A percentile compares a stretch with the other conserved stretches of the same genome.
These are phyloP conservation scores for Tricharina praecox DNA, from an alignment of 495 filamentous ascomycete species.

Conservation along the genomic window DNA sequence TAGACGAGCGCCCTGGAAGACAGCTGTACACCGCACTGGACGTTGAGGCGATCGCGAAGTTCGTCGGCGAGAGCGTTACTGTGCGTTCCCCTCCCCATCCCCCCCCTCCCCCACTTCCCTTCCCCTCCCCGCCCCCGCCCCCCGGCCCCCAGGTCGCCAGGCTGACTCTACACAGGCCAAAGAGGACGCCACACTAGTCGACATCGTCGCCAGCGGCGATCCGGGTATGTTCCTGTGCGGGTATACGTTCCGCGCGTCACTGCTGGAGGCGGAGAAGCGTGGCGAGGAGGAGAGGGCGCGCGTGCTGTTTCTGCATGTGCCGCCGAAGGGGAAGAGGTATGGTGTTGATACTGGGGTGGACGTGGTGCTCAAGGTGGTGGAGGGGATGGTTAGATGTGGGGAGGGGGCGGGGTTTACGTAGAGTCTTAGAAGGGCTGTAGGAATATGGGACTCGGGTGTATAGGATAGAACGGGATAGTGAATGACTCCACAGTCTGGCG, in stretches of 20 bases:
- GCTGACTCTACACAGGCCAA: background rate
- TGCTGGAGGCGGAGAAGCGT: slow-evolving; percentile 5
- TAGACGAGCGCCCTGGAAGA: background rate
- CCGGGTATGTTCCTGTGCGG: slow-evolving; percentile 3
- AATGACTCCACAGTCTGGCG: too few relatives aligned
- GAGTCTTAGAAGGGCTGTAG: too few relatives aligned
- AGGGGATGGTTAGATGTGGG: slow-evolving; percentile 2
- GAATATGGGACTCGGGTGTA: too few relatives aligned
- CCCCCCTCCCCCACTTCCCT: too few relatives aligned
- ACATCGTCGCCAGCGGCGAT: background rate
- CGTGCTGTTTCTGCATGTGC: slow-evolving; percentile 4
- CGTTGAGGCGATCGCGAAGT: background rate
- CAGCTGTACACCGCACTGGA: background rate
- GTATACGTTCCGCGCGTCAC: slow-evolving; percentile 2
- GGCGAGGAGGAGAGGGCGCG: background rate
- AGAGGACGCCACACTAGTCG: background rate
- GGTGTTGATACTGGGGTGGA: background rate
- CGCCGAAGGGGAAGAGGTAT: slow-evolving; percentile 5
- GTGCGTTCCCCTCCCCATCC: too few relatives aligned
- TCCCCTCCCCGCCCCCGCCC: too few relatives aligned
- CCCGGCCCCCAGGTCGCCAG: background rate
- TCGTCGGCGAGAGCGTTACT: background rate
- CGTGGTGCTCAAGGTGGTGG: background rate
- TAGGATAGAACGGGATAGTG: too few relatives aligned
- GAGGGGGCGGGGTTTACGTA: background rate